Conservation (phyloP, 2,329 filamentous ascomycete species). For the Fusarium sp. region DNA sequence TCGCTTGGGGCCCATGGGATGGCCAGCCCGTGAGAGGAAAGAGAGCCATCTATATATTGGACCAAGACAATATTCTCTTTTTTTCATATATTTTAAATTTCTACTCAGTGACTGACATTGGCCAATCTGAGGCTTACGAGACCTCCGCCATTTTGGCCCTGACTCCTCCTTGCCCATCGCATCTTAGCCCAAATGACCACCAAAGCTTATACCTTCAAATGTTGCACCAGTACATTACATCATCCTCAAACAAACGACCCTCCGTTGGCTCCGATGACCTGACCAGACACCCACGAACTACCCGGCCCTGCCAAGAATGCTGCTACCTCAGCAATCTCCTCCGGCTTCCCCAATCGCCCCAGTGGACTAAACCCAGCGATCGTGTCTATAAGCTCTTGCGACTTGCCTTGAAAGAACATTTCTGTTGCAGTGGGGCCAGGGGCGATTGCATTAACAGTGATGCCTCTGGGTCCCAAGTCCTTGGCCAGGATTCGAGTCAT, state of each 20-base stretch:
- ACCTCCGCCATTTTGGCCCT: too few relatives aligned
- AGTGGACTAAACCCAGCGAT: neutral
- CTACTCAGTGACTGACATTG: too few relatives aligned
- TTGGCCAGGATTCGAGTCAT: slow-evolving; percentile 22
- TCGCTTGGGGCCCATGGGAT: too few relatives aligned
- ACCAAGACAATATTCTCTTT: too few relatives aligned
- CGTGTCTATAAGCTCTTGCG: slow-evolving; percentile 5
- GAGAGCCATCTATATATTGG: too few relatives aligned
- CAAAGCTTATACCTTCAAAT: too few relatives aligned
- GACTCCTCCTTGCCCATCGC: too few relatives aligned
- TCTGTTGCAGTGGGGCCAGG: slow-evolving; percentile 17
- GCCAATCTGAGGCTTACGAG: too few relatives aligned
- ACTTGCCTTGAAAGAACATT: slow-evolving; percentile 21
- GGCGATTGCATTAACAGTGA: slow-evolving; percentile 15
- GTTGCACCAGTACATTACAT: too few relatives aligned
- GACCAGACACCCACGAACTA: slow-evolving; percentile 21
- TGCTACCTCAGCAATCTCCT: slow-evolving; percentile 12
- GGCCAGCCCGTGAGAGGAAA: too few relatives aligned
- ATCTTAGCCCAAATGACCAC: too few relatives aligned
- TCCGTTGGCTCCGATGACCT: slow-evolving; percentile 16
- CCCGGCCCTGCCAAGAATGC: slow-evolving; percentile 5
- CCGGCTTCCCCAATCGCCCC: neutral
- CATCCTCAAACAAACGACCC: slow-evolving; percentile 8
- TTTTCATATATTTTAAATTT: too few relatives aligned
- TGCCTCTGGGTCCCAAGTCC: slow-evolving; percentile 10